Conservation (phyloP, 257 asterid genomes). For the Asclepias syriaca region DNA sequence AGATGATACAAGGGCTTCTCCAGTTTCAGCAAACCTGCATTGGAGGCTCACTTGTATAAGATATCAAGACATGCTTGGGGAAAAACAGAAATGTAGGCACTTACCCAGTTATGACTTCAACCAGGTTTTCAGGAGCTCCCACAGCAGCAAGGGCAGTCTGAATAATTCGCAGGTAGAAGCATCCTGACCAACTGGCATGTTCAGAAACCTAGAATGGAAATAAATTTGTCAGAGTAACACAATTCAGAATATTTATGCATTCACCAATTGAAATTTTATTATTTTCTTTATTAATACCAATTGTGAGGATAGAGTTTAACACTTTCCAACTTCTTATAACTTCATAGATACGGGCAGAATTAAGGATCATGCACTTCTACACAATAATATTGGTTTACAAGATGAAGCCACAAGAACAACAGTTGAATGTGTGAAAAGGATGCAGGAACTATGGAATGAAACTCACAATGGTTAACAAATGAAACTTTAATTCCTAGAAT, state of each 20-base stretch:
- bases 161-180: constrained; percentile 87
- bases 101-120: constrained; percentile 97
- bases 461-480: not conserved
- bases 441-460: not conserved
- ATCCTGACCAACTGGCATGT: constrained; percentile 99
- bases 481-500: not conserved
- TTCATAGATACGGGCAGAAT: not conserved
- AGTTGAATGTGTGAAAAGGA: not conserved
- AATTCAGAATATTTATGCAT: not conserved
- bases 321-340: not conserved
- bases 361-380: not conserved
- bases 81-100: constrained; percentile 19
- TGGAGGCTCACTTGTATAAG: constrained; percentile 20
- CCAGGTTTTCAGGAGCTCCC: constrained; percentile 98
- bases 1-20: constrained; percentile 89
- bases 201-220: constrained; percentile 71
- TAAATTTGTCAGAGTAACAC: constrained; percentile 20
- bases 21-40: constrained; percentile 96
- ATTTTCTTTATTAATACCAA: not conserved
- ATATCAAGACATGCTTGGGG: constrained; percentile 21
- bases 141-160: constrained; percentile 95
- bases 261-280: not conserved
- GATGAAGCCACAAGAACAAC: not conserved
- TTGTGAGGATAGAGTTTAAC: not conserved
- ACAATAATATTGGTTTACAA: not conserved